phyloP scores from a whole-genome alignment of 495 filamentous ascomycete genomes.

The Penicillium tannophilum region DNA sequence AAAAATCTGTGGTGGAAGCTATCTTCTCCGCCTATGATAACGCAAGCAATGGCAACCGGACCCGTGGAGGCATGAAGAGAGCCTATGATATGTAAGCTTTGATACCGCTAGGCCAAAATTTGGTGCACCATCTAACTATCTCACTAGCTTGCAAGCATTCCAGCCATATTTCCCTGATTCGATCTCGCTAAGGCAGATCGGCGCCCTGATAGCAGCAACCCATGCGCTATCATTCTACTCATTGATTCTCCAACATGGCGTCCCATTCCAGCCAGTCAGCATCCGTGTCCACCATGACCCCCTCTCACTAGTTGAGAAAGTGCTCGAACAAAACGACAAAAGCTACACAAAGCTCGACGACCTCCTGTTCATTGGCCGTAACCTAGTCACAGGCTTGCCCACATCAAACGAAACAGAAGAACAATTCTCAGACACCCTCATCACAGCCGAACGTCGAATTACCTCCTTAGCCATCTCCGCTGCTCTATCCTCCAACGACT shows the following conservation, averaged over 20 bases:
- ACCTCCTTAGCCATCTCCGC: conserved; percentile 87
- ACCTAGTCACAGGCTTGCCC: conserved; percentile 67
- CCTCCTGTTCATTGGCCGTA: conserved; percentile 73
- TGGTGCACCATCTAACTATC: conserved; percentile 13
- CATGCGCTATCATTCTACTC: conserved; percentile 87
- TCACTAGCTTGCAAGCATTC: conserved; percentile 67
- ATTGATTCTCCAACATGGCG: conserved; percentile 84
- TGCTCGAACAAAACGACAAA: conserved; percentile 83
- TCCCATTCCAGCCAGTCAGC: conserved; percentile 89
- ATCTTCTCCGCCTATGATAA: conserved; percentile 82
- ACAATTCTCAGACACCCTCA: conserved; percentile 26
- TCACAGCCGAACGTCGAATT: conserved; percentile 64
- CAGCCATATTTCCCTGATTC: conserved; percentile 62
- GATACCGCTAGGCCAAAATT: background rate
- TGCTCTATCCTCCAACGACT: conserved; percentile 83
- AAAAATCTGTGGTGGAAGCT: conserved; percentile 65
- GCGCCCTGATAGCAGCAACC: conserved; percentile 78
- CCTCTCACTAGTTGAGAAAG: conserved; percentile 76
- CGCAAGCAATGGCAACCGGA: conserved; percentile 85
- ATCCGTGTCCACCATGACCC: conserved; percentile 87
- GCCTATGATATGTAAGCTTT: conserved; percentile 75
- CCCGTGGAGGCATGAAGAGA: conserved; percentile 78
- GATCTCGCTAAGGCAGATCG: conserved; percentile 55
- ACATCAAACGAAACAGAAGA: conserved; percentile 20
- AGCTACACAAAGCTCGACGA: conserved; percentile 88